phyloP scores from a whole-genome alignment of 2,329 filamentous ascomycete species.

The Colletotrichum limetticola region DNA sequence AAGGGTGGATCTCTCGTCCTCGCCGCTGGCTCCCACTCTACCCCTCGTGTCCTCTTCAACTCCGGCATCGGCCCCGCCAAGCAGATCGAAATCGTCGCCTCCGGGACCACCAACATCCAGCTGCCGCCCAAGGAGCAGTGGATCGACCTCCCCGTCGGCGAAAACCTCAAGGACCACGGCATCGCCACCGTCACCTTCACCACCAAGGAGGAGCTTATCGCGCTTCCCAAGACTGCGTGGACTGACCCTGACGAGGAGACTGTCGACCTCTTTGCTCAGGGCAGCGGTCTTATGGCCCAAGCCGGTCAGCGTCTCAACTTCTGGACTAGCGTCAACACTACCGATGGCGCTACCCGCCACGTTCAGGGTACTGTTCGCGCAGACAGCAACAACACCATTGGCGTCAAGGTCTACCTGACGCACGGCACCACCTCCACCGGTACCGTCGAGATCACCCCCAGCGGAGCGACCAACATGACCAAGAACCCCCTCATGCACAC shows the following conservation, averaged over 20 bases:
- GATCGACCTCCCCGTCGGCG: conserved; percentile 54
- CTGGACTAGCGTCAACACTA: conserved; percentile 56
- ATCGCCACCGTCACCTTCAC: conserved; percentile 42
- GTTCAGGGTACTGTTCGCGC: conserved; percentile 59
- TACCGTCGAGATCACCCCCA: conserved; percentile 51
- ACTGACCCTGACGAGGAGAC: conserved; percentile 42
- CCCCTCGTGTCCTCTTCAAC: conserved; percentile 66
- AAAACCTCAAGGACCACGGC: conserved; percentile 49
- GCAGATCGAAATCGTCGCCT: conserved; percentile 58
- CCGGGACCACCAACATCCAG: conserved; percentile 50
- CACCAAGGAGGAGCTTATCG: conserved; percentile 39
- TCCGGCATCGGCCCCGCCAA: conserved; percentile 63
- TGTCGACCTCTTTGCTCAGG: conserved; percentile 47
- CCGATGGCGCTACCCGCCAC: conserved; percentile 50
- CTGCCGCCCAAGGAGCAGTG: conserved; percentile 39
- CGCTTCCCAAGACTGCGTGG: conserved; percentile 37
- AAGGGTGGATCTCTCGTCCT: conserved; percentile 44
- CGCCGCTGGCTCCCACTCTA: conserved; percentile 60
- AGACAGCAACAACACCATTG: conserved; percentile 52
- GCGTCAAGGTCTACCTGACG: conserved; percentile 61
- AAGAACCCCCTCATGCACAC: conserved; percentile 49
- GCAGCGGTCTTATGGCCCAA: conserved; percentile 54
- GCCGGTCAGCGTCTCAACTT: conserved; percentile 58
- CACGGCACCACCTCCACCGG: conserved; percentile 60
- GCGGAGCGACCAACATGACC: conserved; percentile 54